Percentiles rank a stretch among this genome's conserved stretches.
phyloP scores from a whole-genome alignment of 805 yeast species.

The Scheffersomyces coipomensis region DNA sequence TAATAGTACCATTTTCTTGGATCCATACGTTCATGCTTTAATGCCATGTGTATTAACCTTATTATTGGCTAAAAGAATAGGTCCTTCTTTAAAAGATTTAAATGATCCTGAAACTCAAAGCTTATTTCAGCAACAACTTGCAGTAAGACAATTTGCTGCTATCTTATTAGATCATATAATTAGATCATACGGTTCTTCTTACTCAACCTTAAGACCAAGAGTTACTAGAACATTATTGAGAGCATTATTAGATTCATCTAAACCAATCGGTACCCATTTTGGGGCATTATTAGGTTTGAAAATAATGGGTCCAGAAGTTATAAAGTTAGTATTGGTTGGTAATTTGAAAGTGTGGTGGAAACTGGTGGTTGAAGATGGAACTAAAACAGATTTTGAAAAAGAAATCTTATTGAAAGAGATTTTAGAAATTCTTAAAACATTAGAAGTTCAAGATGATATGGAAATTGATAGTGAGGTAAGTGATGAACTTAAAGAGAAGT shows the following conservation, averaged over 20 bases:
- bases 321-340: conserved; percentile 79
- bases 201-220: conserved; percentile 87
- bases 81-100: conserved; percentile 44
- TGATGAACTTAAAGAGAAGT: conserved; percentile 35
- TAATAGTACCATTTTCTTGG: conserved; percentile 82
- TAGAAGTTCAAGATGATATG: conserved; percentile 38
- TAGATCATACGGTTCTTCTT: conserved; percentile 75
- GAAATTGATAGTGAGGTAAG: conserved; percentile 33
- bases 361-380: conserved; percentile 47
- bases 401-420: conserved; percentile 45
- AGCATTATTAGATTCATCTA: conserved; percentile 82
- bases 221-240: conserved; percentile 89
- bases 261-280: conserved; percentile 85
- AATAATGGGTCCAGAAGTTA: conserved; percentile 83
- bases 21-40: conserved; percentile 93
- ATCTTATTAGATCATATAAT: conserved; percentile 78
- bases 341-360: conserved; percentile 80
- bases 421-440: conserved; percentile 52
- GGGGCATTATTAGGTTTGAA: conserved; percentile 87
- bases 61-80: conserved; percentile 85
- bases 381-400: conserved; percentile 44
- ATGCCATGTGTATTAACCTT: conserved; percentile 96
- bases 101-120: conserved; percentile 27
- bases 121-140: conserved; percentile 39
- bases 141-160: conserved; percentile 86